These are phyloP conservation scores for Daedaleopsis nitida DNA, from an alignment of 768 basidiomycete genomes.

Conservation along the genomic window DNA sequence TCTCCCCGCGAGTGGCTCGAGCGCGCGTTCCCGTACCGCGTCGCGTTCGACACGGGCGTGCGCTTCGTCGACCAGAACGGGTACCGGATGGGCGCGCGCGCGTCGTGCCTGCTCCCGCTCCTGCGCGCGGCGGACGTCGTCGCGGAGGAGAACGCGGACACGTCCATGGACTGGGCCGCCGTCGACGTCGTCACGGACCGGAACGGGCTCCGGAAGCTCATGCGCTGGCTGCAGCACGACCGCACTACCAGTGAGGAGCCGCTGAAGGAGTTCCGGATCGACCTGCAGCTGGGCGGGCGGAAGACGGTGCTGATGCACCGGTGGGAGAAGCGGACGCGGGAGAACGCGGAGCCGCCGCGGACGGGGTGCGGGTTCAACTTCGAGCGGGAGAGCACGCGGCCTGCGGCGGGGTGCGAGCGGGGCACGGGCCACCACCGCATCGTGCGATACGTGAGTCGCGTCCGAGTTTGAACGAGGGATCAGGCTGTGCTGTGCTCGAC, in stretches of 20 bases:
- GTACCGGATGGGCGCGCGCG: slow-evolving; percentile 37
- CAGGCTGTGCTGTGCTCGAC: background rate
- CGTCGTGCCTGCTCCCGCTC: slow-evolving; percentile 52
- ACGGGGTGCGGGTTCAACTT: slow-evolving; percentile 62
- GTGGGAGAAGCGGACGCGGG: slow-evolving; percentile 46
- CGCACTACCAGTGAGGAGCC: too few relatives aligned
- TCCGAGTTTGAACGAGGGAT: too few relatives aligned
- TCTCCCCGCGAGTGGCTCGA: slow-evolving; percentile 62
- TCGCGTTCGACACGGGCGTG: slow-evolving; percentile 54
- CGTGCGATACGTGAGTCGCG: slow-evolving; percentile 26
- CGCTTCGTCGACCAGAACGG: slow-evolving; percentile 61
- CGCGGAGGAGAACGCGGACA: slow-evolving; percentile 27
- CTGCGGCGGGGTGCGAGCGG: slow-evolving; percentile 19
- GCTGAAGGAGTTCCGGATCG: slow-evolving; percentile 62
- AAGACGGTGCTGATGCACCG: slow-evolving; percentile 64
- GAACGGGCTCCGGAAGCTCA: slow-evolving; percentile 63
- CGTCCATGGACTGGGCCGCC: slow-evolving; percentile 36
- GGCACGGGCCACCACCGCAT: slow-evolving; percentile 25
- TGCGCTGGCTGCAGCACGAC: slow-evolving; percentile 49
- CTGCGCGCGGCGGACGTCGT: slow-evolving; percentile 56
- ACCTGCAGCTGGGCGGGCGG: slow-evolving; percentile 60
- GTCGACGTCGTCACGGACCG: slow-evolving; percentile 61
- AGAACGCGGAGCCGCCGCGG: slow-evolving; percentile 23
- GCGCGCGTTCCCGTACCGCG: slow-evolving; percentile 48
- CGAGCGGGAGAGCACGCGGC: slow-evolving; percentile 35